Evolutionary conservation across 1,284 basidiomycete genomes (phyloP), one percentile per base, ranked within the genome.

Genomic region (Ustilago trichophora): DNA sequence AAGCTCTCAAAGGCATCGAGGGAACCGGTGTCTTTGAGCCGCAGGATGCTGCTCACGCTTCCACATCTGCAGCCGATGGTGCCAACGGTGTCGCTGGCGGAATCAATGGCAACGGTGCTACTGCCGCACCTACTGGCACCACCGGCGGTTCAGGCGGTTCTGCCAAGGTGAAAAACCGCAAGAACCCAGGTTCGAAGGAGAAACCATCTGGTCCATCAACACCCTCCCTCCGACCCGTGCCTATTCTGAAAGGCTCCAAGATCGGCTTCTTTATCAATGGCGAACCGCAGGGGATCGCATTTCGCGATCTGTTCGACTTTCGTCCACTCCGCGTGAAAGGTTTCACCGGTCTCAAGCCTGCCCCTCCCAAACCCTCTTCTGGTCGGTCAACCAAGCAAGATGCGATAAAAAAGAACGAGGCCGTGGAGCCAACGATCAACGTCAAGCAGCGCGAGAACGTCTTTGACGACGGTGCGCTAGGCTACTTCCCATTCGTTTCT

Each of bases 211-310:
- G 53, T 9, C 62, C 49, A 4, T 40, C 50, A 21, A 62, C 37
- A 38, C 68, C 60, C 0, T 63, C 84, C 0, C 85, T 89, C 24
- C 88, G 91, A 3, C 85, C 87, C 9, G 83, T 98, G 6, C 89
- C 91, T 1, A 88, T 84, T 16, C 85, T 98, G 3, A 72, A 84
- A 3, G 87, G 87, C 15, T 93, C 92, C 0, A 87, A 87, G 50
- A 86, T 98, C 52, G 89, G 89, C 0, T 98, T 97, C 83, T 97
- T 92, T 82, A 85, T 97, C 53, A 98, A 99, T 70, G 96, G 96
- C 7, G 86, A 90, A 82, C 88, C 87, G 36, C 90, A 95, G 75
- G 90, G 90, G 9, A 84, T 87, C 29, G 96, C 95, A 3, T 98
- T 93, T 80, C 85, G 88, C 35, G 90, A 98, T 71, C 63, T 99